Conservation (phyloP, 345 rosid genomes). For the Noccaea caerulescens region DNA sequence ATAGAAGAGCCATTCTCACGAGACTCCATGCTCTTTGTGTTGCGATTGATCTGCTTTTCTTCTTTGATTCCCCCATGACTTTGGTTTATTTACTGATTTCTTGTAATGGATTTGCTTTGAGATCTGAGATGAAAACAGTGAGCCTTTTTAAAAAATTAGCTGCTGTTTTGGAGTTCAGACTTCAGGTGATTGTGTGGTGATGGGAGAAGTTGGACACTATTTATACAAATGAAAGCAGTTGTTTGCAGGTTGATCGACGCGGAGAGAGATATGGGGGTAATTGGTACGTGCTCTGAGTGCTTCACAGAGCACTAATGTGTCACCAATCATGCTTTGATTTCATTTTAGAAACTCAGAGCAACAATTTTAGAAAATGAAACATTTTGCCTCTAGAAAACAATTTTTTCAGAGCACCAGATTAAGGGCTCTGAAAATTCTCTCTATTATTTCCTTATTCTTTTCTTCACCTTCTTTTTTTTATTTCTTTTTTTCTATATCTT, state of each 20-base stretch:
- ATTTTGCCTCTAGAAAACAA: no score
- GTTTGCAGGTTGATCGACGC: slow-evolving; percentile 37
- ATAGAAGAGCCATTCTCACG: slow-evolving; percentile 61
- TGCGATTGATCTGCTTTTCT: slow-evolving; percentile 36
- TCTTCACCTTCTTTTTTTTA: no score
- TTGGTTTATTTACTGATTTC: neutral
- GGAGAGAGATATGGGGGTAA: no score
- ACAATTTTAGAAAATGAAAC: no score
- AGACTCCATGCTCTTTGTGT: slow-evolving; percentile 57
- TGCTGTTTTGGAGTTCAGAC: slow-evolving; percentile 4
- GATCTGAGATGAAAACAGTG: neutral
- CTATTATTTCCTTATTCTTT: no score
- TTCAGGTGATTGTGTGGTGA: slow-evolving; percentile 28
- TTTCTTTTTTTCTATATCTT: no score
- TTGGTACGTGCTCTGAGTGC: no score
- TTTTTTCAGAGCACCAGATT: no score
- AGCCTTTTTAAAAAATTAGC: neutral
- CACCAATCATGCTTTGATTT: no score
- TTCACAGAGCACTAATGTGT: no score
- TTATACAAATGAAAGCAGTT: slow-evolving; percentile 16
- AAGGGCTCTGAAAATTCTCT: no score
- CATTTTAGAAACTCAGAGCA: no score
- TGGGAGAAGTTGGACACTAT: slow-evolving; percentile 27
- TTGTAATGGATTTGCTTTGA: neutral
- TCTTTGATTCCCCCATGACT: slow-evolving; percentile 45